Evolutionary conservation across 306 rosid genomes (phyloP).

Genomic region (Ormosia emarginata): DNA sequence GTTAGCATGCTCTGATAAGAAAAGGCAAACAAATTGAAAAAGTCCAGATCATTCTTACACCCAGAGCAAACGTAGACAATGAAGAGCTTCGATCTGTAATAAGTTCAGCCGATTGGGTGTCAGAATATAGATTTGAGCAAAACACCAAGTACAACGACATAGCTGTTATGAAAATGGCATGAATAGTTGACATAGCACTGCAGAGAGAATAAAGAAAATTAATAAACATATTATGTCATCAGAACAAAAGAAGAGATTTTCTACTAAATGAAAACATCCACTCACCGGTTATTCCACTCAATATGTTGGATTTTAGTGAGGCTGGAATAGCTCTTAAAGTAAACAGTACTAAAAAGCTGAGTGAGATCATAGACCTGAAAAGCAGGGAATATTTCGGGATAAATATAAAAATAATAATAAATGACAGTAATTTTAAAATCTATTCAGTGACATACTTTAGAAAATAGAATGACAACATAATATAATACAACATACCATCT

Average conservation of each 20-base stretch:
- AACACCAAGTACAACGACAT: conserved; percentile 78
- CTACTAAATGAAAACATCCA: conserved; percentile 18
- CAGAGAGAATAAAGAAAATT: conserved; percentile 20
- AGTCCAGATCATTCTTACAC: conserved; percentile 49
- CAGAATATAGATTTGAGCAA: conserved; percentile 75
- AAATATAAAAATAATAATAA: background rate
- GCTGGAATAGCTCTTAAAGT: conserved; percentile 82
- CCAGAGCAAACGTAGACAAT: conserved; percentile 63
- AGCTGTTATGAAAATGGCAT: conserved; percentile 78
- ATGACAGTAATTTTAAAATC: background rate
- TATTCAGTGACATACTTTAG: background rate
- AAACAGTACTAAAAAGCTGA: conserved; percentile 58
- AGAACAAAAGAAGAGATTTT: background rate
- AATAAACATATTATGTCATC: conserved; percentile 2
- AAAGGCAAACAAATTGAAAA: background rate
- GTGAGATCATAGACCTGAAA: conserved; percentile 68
- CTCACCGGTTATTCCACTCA: conserved; percentile 93
- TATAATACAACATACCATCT: conserved; percentile 60
- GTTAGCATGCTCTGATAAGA: background rate
- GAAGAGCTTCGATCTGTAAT: conserved; percentile 59
- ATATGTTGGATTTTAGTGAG: conserved; percentile 66
- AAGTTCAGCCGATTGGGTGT: conserved; percentile 31
- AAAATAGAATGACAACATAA: background rate
- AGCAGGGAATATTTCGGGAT: conserved; percentile 14
- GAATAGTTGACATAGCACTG: conserved; percentile 87